Base-by-base conservation (phyloP, 2,329 filamentous ascomycete genomes). In the Colletotrichum graminicola region DNA sequence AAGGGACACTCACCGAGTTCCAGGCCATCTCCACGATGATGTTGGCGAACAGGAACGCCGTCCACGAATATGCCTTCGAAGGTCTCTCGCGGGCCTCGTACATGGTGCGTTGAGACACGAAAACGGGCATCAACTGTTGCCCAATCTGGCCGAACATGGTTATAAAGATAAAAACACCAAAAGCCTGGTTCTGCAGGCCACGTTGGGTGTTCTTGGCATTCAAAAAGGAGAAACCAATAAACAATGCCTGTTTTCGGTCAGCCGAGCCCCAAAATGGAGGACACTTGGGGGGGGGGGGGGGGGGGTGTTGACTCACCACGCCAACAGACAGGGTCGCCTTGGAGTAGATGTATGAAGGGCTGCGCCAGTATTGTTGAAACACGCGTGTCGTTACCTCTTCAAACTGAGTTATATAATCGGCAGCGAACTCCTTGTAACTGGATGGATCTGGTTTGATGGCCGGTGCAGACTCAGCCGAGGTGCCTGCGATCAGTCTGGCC, bases 21-120 rank as follows among this genome's bases (percentile, higher is more conserved):
- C 90, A 93, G 0, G 89, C 89, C 0, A 93, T 81, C 78, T 94
- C 91, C 60, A 92, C 90, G 11, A 90, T 73, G 57, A 79, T 76
- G 0, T 91, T 91, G 62, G 88, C 85, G 47, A 91, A 79, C 79
- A 93, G 87, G 78, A 93, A 93, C 0, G 89, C 87, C 66, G 88
- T 86, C 91, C 91, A 93, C 26, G 87, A 89, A 79, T 93, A 93
- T 0, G 89, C 84, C 76, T 92, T 92, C 7, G 88, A 90, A 0
- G 90, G 91, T 0, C 90, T 84, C 76, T 93, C 91, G 41, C 90
- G 89, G 6, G 89, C 87, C 80, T 94, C 92, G 76, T 93, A 94
- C 11, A 94, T 82, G 18, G 90, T 85, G 39, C 92, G 88, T 75
- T 93, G 91, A 0, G 87, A 86, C 54, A 93, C 88, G 74, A 93